Evolutionary conservation across 2,329 filamentous ascomycete species (phyloP).

Genomic region (Fusarium avenaceum): DNA sequence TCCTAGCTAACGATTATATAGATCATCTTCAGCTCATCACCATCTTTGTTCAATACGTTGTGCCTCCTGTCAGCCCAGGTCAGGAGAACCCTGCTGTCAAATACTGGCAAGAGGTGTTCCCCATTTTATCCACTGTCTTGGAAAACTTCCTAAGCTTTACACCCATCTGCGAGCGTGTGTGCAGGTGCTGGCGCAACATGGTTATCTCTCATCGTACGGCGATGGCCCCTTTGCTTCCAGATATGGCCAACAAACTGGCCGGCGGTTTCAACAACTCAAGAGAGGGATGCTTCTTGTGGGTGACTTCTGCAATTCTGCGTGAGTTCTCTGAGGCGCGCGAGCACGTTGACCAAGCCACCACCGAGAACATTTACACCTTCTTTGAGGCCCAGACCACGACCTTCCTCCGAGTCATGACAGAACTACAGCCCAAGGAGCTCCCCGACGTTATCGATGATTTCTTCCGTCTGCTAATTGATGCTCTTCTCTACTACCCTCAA

Average conservation of each 20-base stretch:
- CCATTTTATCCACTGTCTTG: constrained; percentile 85
- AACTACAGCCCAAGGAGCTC: constrained; percentile 79
- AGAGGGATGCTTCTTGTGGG: constrained; percentile 99
- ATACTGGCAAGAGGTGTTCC: constrained; percentile 96
- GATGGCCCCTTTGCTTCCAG: constrained; percentile 85
- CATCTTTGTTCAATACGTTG: constrained; percentile 83
- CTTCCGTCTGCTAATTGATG: constrained; percentile 92
- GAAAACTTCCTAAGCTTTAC: constrained; percentile 88
- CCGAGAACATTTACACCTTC: constrained; percentile 90
- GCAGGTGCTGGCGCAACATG: constrained; percentile 97
- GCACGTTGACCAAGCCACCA: constrained; percentile 83
- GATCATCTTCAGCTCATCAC: constrained; percentile 95
- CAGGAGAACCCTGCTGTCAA: constrained; percentile 91
- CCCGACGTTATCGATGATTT: constrained; percentile 94
- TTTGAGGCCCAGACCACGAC: constrained; percentile 93
- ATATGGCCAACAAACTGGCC: constrained; percentile 89
- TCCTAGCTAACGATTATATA: constrained; percentile 51
- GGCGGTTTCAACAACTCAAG: constrained; percentile 85
- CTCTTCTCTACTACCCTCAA: constrained; percentile 91
- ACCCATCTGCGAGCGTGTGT: constrained; percentile 93
- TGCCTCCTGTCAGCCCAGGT: constrained; percentile 78
- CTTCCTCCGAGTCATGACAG: constrained; percentile 90
- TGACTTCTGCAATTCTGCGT: constrained; percentile 91
- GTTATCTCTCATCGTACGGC: constrained; percentile 93
- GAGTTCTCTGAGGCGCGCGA: constrained; percentile 95